phyloP scores from a whole-genome alignment of 2,329 filamentous ascomycete species.

The Conoideocrella luteorostrata region DNA sequence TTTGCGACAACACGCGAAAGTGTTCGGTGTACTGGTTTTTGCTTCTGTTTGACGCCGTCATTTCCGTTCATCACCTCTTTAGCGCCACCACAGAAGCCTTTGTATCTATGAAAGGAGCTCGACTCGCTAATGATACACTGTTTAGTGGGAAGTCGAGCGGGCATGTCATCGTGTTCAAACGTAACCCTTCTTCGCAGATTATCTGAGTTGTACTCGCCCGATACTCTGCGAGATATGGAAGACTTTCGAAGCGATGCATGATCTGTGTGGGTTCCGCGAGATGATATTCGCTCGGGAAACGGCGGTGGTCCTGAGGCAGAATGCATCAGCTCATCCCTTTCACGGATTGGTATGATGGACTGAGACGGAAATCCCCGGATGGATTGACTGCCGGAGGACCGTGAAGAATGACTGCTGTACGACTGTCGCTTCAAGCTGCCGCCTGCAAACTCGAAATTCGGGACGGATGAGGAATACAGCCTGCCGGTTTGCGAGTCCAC shows the following conservation, averaged over 20 bases:
- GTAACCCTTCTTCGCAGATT: slow-evolving; percentile 1
- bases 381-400: slow-evolving; percentile 9
- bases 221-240: not conserved
- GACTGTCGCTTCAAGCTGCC: slow-evolving; percentile 10
- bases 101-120: slow-evolving; percentile 46
- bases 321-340: slow-evolving; percentile 3
- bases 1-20: slow-evolving; percentile 32
- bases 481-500: not conserved
- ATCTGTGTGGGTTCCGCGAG: not conserved
- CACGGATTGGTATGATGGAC: slow-evolving; percentile 10
- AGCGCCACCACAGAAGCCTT: slow-evolving; percentile 50
- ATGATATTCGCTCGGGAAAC: not conserved
- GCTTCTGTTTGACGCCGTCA: slow-evolving; percentile 43
- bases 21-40: slow-evolving; percentile 36
- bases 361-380: slow-evolving; percentile 7
- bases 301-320: not conserved
- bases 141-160: not conserved
- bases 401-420: slow-evolving; percentile 11
- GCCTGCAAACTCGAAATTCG: slow-evolving; percentile 4
- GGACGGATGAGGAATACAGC: not conserved
- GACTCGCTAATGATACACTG: slow-evolving; percentile 36
- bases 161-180: not conserved
- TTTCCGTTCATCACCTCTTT: slow-evolving; percentile 42
- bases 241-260: not conserved
- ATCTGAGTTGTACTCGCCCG: slow-evolving; percentile 1